Base-by-base conservation (phyloP, 176 grass and related monocot genomes). In the Aegilops speltoides region DNA sequence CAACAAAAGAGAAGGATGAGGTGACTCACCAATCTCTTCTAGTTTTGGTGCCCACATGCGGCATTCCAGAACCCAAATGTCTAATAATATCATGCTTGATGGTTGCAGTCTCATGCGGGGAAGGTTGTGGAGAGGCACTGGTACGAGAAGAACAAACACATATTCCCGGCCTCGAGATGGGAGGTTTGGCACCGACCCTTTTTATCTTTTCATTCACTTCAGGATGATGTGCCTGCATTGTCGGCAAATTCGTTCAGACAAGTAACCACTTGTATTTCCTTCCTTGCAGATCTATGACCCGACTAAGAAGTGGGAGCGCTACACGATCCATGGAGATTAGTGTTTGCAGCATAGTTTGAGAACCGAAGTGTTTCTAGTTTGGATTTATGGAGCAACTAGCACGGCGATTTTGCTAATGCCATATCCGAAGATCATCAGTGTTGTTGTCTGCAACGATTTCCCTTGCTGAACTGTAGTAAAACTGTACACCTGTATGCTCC, bases 131-230 rank as follows among this genome's bases (percentile, higher is more conserved):
- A 99, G 83, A 94, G 97, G 62, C 97, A 99, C 79, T 99, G 97
- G 94, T 99, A 94, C 4, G 97, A 99, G 87, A 99, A 99, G 54
- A 99, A 99, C 83, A 99, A 96, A 74, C 97, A 99, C 62, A 99
- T 99, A 88, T 99, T 99, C 76, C 94, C 94, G 32, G 94, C 97
- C n/a, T 99, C 94, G 13, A 94, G 97, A 99, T 99, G 97, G 94
- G 97, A 99, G 97, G 97, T 99, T 77, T 16, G 78, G 31, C 79
- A 73, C 41, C 41, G n/a, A 36, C 19, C 43, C 8, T 69, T 19
- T 19, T 50, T 83, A 74, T 79, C 9, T 25, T 8, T 68, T 76
- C 20, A 25, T 78, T 13, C 54, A 64, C 68, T 57, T 68, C 33
- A 70, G 1, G 29, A 71, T 56, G 37, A 67, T 77, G 20, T 48